Evolutionary conservation across 495 filamentous ascomycete species (phyloP), one percentile per base, ranked within the genome.

Genomic region (Penicillium samsonianum): DNA sequence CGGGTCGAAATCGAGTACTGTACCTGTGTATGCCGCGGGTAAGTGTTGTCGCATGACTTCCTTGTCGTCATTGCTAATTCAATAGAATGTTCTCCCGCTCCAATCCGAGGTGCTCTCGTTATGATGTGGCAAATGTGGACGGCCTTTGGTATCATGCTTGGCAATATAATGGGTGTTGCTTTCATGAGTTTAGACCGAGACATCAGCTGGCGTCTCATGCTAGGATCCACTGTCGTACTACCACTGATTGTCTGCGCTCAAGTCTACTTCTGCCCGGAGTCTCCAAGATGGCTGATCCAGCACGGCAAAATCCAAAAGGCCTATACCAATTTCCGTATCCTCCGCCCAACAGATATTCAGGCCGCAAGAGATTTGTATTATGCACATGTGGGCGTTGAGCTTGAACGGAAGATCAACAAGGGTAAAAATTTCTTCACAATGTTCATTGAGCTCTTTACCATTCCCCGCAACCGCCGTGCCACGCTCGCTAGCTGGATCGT

Each of bases 131-230:
- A 86, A 67, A 75, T 85, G 71, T 80, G 77, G 73, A 90, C 87
- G 5, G 90, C 88, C 3, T 91, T 91, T 62, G 89, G 90, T 11
- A 91, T 92, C 60, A 87, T 92, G 82, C 57, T 92, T 16, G 90
- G 90, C 20, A 89, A 88, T 60, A 81, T 86, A 38, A 82, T 87
- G 62, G 87, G 86, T 58, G 78, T 92, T 5, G 88, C 85, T 35
- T 89, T 93, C 67, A 71, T 73, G 65, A 56, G 63, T 20, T 55
- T 76, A 9, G 53, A 61, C 1, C 59, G 67, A 25, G 65, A 75
- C 35, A 67, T 80, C 31, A 68, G 69, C 46, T 80, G 78, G 77
- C 71, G 76, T 20, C 68, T 80, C 19, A 76, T 74, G 75, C 72
- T 75, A 51, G 79, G 82, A 5, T 78, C 81, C 26, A 75, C 67